Evolutionary conservation across 192 early-diverging fungal genomes (phyloP).

Genomic region (Coemansia sp.): DNA sequence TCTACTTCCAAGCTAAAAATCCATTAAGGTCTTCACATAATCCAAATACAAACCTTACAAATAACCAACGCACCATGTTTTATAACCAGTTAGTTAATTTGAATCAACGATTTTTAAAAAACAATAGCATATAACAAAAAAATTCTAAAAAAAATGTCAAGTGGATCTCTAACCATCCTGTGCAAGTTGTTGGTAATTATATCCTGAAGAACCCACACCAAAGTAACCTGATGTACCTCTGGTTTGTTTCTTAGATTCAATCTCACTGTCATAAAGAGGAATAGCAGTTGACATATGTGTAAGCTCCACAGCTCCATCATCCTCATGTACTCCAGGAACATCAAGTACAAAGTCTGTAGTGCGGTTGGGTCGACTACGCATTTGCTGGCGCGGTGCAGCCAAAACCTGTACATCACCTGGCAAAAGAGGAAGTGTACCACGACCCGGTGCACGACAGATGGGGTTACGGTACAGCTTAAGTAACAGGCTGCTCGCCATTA

Average conservation of each 20-base stretch:
- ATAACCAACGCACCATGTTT: no score
- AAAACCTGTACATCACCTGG: conserved; percentile 27
- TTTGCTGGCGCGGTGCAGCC: conserved; percentile 16
- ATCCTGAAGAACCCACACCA: conserved; percentile 12
- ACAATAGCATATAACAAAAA: conserved; percentile 4
- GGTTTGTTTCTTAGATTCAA: background rate
- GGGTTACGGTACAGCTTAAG: conserved; percentile 69
- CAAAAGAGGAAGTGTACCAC: conserved; percentile 22
- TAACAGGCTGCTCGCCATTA: conserved; percentile 84
- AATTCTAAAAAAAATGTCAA: background rate
- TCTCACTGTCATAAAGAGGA: background rate
- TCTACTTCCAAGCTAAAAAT: no score
- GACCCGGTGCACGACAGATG: conserved; percentile 31
- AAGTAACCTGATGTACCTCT: conserved; percentile 16
- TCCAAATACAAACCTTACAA: no score
- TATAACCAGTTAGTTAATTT: background rate
- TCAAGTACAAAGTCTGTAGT: conserved; percentile 30
- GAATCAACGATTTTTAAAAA: background rate
- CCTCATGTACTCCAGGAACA: conserved; percentile 20
- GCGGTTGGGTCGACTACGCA: background rate
- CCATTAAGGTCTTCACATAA: no score
- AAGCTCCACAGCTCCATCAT: conserved; percentile 20
- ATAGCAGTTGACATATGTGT: conserved; percentile 3
- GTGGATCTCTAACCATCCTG: conserved; percentile 5
- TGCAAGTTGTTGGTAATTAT: conserved; percentile 15